Evolutionary conservation across 352 stramenopile genomes (phyloP).

Genomic region (Thalassiosira mediterranea): DNA sequence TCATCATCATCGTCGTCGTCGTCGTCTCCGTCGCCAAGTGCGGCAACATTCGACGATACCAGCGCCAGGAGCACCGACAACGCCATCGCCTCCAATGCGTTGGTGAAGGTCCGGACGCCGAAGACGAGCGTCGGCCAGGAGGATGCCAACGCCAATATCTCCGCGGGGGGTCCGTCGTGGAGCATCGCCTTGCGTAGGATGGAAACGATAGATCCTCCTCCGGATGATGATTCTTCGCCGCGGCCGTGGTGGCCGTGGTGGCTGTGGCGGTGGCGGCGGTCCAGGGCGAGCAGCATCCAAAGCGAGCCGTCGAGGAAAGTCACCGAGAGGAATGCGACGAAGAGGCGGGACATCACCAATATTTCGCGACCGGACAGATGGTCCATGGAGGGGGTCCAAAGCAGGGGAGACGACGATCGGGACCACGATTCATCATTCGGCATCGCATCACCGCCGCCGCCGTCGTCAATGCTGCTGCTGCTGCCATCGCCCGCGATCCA

Average conservation of each 20-base stretch:
- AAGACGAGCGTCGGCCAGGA: slow-evolving; percentile 72
- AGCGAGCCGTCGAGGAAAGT: slow-evolving; percentile 68
- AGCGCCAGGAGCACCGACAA: slow-evolving; percentile 59
- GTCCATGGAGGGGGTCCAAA: slow-evolving; percentile 31
- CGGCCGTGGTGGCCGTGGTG: neutral
- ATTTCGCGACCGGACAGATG: slow-evolving; percentile 65
- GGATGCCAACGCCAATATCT: slow-evolving; percentile 64
- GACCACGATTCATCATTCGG: neutral
- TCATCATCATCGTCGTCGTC: no score
- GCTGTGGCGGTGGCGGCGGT: neutral
- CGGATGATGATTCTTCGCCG: neutral
- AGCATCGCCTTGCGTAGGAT: neutral
- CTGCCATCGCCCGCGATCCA: slow-evolving; percentile 2
- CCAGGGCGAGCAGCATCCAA: slow-evolving; percentile 46
- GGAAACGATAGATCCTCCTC: neutral
- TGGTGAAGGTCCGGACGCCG: slow-evolving; percentile 72
- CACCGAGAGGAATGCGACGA: slow-evolving; percentile 66
- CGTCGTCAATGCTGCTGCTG: slow-evolving; percentile 1
- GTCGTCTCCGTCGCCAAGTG: neutral
- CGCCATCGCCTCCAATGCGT: slow-evolving; percentile 70
- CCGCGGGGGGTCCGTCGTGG: slow-evolving; percentile 30
- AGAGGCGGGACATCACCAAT: slow-evolving; percentile 65
- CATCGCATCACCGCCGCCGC: neutral
- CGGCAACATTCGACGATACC: slow-evolving; percentile 24
- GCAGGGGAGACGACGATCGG: neutral